phyloP scores from a whole-genome alignment of 106 monocot species.

The Gastrodia elata region DNA sequence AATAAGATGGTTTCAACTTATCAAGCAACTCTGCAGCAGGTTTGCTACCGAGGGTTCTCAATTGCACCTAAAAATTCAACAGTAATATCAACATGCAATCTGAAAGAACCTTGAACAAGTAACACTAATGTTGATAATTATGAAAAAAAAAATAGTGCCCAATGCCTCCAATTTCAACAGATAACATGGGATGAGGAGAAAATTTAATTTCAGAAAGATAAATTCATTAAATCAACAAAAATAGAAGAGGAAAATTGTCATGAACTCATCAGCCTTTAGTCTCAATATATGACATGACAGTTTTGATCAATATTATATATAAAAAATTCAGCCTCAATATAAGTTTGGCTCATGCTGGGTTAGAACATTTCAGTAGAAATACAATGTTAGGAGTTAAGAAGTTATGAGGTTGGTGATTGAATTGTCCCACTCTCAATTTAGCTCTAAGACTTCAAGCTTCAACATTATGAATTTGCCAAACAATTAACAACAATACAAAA shows the following conservation, averaged over 20 bases:
- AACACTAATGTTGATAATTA: neutral
- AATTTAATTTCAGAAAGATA: neutral
- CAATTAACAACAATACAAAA: neutral
- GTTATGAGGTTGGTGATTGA: neutral
- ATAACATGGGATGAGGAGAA: neutral
- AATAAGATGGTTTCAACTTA: slow-evolving; percentile 67
- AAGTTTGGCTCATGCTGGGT: neutral
- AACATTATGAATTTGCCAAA: neutral
- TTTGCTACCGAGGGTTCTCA: slow-evolving; percentile 65
- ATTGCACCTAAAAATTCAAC: slow-evolving; percentile 39
- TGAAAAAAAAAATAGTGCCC: neutral
- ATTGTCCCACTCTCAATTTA: neutral
- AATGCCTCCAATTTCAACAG: neutral
- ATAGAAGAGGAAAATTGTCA: neutral
- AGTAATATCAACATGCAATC: slow-evolving; percentile 1
- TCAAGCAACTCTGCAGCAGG: slow-evolving; percentile 69
- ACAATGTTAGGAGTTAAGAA: neutral
- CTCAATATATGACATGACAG: neutral
- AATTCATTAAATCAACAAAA: neutral
- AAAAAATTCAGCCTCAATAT: neutral
- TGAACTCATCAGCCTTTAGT: neutral
- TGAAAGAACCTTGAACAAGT: neutral
- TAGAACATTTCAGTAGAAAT: neutral
- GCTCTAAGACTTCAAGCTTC: neutral
- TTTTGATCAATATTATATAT: neutral